Base-by-base conservation (phyloP, 352 stramenopile species). In the Globisporangium alternatum region DNA sequence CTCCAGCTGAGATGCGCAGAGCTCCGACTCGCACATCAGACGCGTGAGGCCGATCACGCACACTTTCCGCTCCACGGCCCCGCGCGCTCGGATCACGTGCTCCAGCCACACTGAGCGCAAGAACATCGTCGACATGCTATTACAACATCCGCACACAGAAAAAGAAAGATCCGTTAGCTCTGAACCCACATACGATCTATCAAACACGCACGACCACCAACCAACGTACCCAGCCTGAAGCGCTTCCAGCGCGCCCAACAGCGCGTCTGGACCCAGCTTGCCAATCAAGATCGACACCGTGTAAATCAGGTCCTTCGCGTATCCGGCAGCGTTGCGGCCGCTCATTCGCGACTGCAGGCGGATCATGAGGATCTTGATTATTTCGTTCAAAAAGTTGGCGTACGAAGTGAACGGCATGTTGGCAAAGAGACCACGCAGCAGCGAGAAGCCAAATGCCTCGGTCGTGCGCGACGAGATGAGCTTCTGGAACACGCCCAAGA, bases 401-500 rank as follows among this genome's bases (percentile, higher is more conserved):
- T 92, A 95, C 44, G 75, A 61, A 35, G 83, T 73, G 48, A 78
- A 70, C 2, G 91, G 86, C 70, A 98, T 85, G 69, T 91, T 95
- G 15, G 83, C 77, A 64, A 98, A 85, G 31, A 99, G 82, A 5
- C 88, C 76, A 19, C 83, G 82, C 10, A 99, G 84, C 8, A 99
- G 66, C 54, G 93, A 93, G 70, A 99, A 99, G 8, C 86, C 96
- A 58, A 95, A 93, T 19, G 79, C 70, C 76, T 99, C 97, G 1
- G 91, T 98, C 15, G 91, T 90, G 57, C 94, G 77, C 22, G 90
- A 97, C 9, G 96, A 92, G 63, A 99, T 88, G 12, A 99, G 80
- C 64, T 99, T 99, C 75, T 99, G 97, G 68, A 99, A 99, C n/a
- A 99, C 91, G 43, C 97, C 98, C 13, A 99, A 80, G 43, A 99